These are phyloP conservation scores for Eucalyptus dawsonii DNA, from an alignment of 345 rosid genomes.

Conservation along the genomic window DNA sequence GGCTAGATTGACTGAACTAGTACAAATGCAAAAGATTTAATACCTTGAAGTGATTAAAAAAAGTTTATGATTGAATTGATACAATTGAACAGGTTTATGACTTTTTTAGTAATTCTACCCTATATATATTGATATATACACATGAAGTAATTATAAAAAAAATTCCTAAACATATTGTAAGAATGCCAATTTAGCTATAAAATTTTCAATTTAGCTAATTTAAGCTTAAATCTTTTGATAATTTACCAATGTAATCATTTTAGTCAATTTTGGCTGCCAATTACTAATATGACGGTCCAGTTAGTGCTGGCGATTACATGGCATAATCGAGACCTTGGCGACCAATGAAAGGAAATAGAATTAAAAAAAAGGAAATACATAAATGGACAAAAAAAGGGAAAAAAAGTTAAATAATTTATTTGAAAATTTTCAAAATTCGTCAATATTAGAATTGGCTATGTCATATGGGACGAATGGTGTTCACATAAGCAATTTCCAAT, in stretches of 20 bases:
- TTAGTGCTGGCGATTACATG: rapidly evolving
- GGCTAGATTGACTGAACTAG: rapidly evolving
- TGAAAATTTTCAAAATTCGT: not conserved
- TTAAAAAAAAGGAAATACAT: too few species aligned
- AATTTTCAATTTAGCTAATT: too few species aligned
- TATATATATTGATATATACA: too few species aligned
- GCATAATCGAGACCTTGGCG: not conserved
- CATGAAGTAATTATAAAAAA: too few species aligned
- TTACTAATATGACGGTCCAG: rapidly evolving
- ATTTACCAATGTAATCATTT: too few species aligned
- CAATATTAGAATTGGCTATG: rapidly evolving
- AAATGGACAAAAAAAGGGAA: not conserved
- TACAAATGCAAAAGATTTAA: rapidly evolving
- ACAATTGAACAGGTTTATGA: too few species aligned
- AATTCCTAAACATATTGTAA: too few species aligned
- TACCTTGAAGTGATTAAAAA: rapidly evolving
- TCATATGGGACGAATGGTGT: rapidly evolving
- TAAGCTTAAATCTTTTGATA: too few species aligned
- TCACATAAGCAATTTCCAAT: not conserved
- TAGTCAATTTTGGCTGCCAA: rapidly evolving
- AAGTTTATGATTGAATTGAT: too few species aligned
- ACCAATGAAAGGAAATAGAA: not conserved
- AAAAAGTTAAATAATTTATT: not conserved
- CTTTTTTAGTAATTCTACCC: too few species aligned
- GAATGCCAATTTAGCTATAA: rapidly evolving